These are phyloP conservation scores for Aegle marmelos DNA, from an alignment of 345 rosid species.

Conservation along the genomic window DNA sequence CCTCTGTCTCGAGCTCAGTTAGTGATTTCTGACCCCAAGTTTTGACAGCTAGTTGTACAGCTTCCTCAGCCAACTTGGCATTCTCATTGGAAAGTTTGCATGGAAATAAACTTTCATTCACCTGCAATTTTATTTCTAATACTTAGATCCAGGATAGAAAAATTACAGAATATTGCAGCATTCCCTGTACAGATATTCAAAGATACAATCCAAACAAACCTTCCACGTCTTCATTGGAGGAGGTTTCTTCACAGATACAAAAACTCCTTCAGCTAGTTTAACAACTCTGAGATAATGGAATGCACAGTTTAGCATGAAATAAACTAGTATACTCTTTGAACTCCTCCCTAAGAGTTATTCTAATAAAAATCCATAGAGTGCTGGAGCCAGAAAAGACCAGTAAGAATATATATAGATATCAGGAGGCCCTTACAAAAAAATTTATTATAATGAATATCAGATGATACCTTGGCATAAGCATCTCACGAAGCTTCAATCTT, in stretches of 20 bases:
- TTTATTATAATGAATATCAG: background rate
- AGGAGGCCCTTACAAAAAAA: slow-evolving; percentile 1
- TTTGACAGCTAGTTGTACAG: slow-evolving; percentile 72
- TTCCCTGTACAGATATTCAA: background rate
- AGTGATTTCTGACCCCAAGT: slow-evolving; percentile 85
- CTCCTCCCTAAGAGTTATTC: background rate
- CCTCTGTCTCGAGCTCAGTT: slow-evolving; percentile 95
- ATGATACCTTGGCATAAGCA: slow-evolving; percentile 91
- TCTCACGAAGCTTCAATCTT: slow-evolving; percentile 94
- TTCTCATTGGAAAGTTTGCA: slow-evolving; percentile 70
- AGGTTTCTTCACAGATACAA: slow-evolving; percentile 82
- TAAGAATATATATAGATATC: background rate
- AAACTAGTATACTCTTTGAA: background rate
- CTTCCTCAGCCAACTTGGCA: slow-evolving; percentile 73
- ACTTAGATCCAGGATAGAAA: slow-evolving; percentile 9
- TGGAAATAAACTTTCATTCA: slow-evolving; percentile 81
- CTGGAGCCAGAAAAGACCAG: background rate
- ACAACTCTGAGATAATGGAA: slow-evolving; percentile 55
- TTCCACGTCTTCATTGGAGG: slow-evolving; percentile 89
- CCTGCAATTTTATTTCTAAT: slow-evolving; percentile 40
- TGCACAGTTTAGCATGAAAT: slow-evolving; percentile 2
- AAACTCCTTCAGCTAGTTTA: slow-evolving; percentile 69
- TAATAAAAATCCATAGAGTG: background rate
- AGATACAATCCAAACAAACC: slow-evolving; percentile 33
- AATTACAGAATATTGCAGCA: background rate